Evolutionary conservation across 2,329 filamentous ascomycete species (phyloP).

Genomic region (Fusarium sp.): DNA sequence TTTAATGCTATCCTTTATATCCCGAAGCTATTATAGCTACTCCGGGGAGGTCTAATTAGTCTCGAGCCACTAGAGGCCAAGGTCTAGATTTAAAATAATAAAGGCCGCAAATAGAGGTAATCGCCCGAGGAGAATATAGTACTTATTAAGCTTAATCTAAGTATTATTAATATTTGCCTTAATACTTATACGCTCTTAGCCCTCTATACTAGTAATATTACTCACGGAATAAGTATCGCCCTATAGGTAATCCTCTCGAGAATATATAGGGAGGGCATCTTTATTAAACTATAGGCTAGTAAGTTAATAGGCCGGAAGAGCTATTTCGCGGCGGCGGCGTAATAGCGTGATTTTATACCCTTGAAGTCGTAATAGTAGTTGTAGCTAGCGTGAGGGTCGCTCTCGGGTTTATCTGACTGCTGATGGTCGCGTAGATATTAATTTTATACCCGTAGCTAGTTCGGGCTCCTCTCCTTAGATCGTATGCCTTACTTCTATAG

Average conservation of each 20-base stretch:
- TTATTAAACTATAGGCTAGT: slow-evolving; percentile 8
- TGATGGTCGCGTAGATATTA: not conserved
- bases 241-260: slow-evolving; percentile 12
- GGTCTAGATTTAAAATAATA: slow-evolving; percentile 13
- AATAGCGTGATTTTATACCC: not conserved
- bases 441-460: not conserved
- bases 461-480: not conserved
- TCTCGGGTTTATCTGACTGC: too few species aligned
- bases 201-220: slow-evolving; percentile 3
- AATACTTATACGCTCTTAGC: not conserved
- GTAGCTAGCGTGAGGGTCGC: not conserved
- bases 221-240: slow-evolving; percentile 8
- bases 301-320: not conserved
- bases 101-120: slow-evolving; percentile 21
- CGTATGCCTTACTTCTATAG: not conserved
- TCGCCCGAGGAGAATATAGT: slow-evolving; percentile 6
- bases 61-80: slow-evolving; percentile 12
- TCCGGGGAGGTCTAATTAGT: slow-evolving; percentile 11
- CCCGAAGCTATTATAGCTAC: slow-evolving; percentile 11
- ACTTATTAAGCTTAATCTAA: slow-evolving; percentile 24
- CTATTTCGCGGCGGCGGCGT: not conserved
- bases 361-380: not conserved
- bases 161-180: too few species aligned
- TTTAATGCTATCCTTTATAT: slow-evolving; percentile 13
- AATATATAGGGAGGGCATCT: slow-evolving; percentile 10